Percentiles rank a stretch among this genome's conserved stretches.
Conservation (phyloP, 2,329 filamentous ascomycete genomes). For the Pseudogymnoascus verrucosus region DNA sequence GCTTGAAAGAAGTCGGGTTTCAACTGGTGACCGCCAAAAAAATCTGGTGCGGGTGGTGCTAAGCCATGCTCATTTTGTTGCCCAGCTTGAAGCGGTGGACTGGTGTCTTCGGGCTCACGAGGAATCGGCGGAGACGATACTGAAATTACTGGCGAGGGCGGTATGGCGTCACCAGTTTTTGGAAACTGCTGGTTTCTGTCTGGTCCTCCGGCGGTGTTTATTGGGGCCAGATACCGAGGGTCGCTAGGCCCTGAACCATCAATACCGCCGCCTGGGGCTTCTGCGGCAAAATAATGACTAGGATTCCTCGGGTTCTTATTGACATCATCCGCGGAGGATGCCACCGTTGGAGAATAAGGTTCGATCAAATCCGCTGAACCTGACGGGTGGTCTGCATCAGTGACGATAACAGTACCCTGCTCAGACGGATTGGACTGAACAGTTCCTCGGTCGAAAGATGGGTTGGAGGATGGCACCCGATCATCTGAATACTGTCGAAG, state of each 20-base stretch:
- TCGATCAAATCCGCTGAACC: slow-evolving; percentile 18
- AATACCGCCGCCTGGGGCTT: slow-evolving; percentile 25
- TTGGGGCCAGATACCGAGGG: neutral
- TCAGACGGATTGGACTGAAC: neutral
- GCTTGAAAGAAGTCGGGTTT: slow-evolving; percentile 25
- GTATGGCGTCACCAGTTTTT: slow-evolving; percentile 22
- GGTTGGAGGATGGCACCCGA: slow-evolving; percentile 29
- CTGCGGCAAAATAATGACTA: slow-evolving; percentile 21
- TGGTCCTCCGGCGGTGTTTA: slow-evolving; percentile 12
- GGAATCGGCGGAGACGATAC: slow-evolving; percentile 16
- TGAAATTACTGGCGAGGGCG: slow-evolving; percentile 28
- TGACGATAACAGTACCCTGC: slow-evolving; percentile 25
- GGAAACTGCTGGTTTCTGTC: slow-evolving; percentile 15
- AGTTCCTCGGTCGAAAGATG: neutral
- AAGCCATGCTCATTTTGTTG: slow-evolving; percentile 32
- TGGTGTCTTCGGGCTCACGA: slow-evolving; percentile 27
- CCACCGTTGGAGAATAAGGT: neutral
- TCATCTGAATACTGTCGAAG: slow-evolving; percentile 64
- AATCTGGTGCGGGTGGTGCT: slow-evolving; percentile 33
- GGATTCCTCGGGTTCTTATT: slow-evolving; percentile 15
- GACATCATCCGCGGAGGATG: slow-evolving; percentile 25
- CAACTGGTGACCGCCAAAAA: slow-evolving; percentile 27
- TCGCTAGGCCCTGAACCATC: slow-evolving; percentile 31
- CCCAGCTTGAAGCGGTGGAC: slow-evolving; percentile 22
- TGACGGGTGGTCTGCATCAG: slow-evolving; percentile 33